phyloP scores from a whole-genome alignment of 2,329 filamentous ascomycete genomes.

The Ophiocordyceps robertsii region DNA sequence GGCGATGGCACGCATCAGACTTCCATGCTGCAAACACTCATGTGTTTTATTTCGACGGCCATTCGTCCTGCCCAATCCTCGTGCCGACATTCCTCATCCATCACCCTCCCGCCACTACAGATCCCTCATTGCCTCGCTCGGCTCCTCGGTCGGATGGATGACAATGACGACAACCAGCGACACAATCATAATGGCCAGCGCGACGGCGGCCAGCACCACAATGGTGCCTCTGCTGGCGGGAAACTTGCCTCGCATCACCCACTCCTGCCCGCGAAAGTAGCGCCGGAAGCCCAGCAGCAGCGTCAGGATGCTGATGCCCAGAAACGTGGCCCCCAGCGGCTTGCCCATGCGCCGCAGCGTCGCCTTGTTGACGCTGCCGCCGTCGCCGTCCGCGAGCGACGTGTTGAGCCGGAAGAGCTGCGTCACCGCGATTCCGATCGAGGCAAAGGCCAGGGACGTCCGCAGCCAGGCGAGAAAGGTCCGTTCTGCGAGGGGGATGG shows the following conservation, averaged over 20 bases:
- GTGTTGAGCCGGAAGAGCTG: constrained; percentile 77
- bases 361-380: constrained; percentile 19
- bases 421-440: constrained; percentile 71
- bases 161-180: constrained; percentile 47
- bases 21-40: too few relatives aligned
- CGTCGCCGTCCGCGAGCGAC: constrained; percentile 27
- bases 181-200: constrained; percentile 47
- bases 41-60: too few relatives aligned
- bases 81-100: background rate
- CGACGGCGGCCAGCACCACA: constrained; percentile 52
- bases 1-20: too few relatives aligned
- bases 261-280: constrained; percentile 67
- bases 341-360: constrained; percentile 53
- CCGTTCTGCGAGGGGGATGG: constrained; percentile 42
- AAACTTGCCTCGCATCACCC: constrained; percentile 69
- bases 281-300: constrained; percentile 65
- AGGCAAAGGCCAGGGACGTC: constrained; percentile 69
- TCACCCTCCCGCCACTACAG: background rate
- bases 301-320: constrained; percentile 62
- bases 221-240: constrained; percentile 67
- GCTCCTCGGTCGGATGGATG: constrained; percentile 26
- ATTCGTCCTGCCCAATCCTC: too few relatives aligned
- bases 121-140: background rate
- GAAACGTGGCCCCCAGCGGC: constrained; percentile 63
- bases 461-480: constrained; percentile 79